Conservation (phyloP, 306 rosid genomes). For the Mucuna pruriens region DNA sequence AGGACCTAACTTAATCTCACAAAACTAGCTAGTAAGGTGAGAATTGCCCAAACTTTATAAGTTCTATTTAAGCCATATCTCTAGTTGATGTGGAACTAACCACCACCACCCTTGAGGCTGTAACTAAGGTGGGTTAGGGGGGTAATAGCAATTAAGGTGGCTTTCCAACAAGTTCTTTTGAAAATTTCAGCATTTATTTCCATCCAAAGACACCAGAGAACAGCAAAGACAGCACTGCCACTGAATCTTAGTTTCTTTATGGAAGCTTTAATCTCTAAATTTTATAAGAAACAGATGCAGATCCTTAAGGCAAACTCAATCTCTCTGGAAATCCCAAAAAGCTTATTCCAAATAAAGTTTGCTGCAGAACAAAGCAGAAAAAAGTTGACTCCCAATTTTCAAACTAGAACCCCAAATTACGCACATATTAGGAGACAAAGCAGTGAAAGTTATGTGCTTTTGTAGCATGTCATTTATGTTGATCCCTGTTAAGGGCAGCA, state of each 20-base stretch:
- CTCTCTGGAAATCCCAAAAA: not conserved
- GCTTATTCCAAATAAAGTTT: not conserved
- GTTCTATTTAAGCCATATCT: too few relatives aligned
- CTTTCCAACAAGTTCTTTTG: not conserved
- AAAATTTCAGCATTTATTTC: not conserved
- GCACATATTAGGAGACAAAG: not conserved
- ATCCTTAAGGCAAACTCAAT: not conserved
- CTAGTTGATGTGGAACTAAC: too few relatives aligned
- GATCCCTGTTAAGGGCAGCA: not conserved
- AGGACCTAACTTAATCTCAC: too few relatives aligned
- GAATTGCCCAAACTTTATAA: too few relatives aligned
- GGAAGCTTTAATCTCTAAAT: not conserved
- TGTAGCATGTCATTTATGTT: not conserved
- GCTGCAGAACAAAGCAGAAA: not conserved
- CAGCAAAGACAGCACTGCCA: not conserved
- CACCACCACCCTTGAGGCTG: too few relatives aligned
- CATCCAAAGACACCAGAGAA: not conserved
- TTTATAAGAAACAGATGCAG: not conserved
- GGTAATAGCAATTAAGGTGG: too few relatives aligned
- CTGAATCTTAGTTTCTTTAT: not conserved
- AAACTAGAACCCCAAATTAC: not conserved
- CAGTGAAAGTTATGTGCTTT: not conserved
- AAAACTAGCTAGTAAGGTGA: too few relatives aligned
- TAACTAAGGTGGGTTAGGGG: too few relatives aligned
- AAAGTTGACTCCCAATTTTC: not conserved